These are phyloP conservation scores for Boehmeria nivea DNA, from an alignment of 306 rosid species.

Conservation along the genomic window DNA sequence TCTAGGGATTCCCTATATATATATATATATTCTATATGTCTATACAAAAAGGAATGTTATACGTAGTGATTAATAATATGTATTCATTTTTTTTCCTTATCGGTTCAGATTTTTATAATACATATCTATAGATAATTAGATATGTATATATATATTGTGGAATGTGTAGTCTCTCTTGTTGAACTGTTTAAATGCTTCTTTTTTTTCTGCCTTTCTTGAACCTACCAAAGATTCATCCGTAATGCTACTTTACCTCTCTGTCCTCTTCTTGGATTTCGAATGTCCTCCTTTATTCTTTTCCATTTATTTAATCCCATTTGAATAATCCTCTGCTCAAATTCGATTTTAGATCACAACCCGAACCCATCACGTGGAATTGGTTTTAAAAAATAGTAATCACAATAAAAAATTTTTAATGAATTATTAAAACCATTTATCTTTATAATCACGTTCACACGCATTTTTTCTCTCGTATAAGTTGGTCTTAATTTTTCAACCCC, in stretches of 20 bases:
- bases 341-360: conserved; percentile 43
- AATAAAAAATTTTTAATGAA: not conserved
- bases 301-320: conserved; percentile 29
- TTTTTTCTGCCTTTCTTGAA: conserved; percentile 32
- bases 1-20: conserved; percentile 73
- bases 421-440: not conserved
- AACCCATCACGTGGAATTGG: conserved; percentile 71
- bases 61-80: conserved; percentile 16
- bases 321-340: conserved; percentile 25
- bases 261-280: conserved; percentile 55
- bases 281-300: conserved; percentile 36
- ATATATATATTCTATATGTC: conserved; percentile 24
- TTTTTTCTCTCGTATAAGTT: not conserved
- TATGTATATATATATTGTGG: not conserved
- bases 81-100: not conserved
- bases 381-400: conserved; percentile 4
- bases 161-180: conserved; percentile 6
- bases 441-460: not conserved
- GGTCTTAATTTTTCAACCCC: conserved; percentile 32
- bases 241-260: conserved; percentile 37
- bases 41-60: conserved; percentile 34
- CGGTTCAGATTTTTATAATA: too few species aligned
- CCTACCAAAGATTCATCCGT: conserved; percentile 58
- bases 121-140: not conserved
- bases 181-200: not conserved